These are phyloP conservation scores for Aspergillus conjunctus DNA, from an alignment of 495 filamentous ascomycete genomes.

Conservation along the genomic window DNA sequence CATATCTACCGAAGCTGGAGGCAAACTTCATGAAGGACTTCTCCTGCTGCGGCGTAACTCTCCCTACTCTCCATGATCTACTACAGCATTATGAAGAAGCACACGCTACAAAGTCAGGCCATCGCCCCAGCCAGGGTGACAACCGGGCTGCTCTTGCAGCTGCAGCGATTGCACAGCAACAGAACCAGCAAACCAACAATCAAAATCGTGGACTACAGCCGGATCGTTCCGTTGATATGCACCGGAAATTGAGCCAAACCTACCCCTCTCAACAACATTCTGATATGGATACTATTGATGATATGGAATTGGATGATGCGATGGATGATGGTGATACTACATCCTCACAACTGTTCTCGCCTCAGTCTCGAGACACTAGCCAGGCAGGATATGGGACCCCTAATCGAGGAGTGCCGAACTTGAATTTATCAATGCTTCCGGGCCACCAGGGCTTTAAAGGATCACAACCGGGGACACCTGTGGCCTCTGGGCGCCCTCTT, in stretches of 20 bases:
- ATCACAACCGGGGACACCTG: constrained; percentile 85
- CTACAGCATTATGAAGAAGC: constrained; percentile 95
- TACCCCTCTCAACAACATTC: constrained; percentile 46
- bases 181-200: constrained; percentile 53
- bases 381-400: constrained; percentile 73
- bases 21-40: constrained; percentile 97
- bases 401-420: constrained; percentile 61
- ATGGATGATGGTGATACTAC: constrained; percentile 64
- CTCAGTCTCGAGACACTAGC: constrained; percentile 54
- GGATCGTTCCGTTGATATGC: constrained; percentile 45
- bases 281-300: constrained; percentile 85
- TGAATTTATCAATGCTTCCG: constrained; percentile 73
- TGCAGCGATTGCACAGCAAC: constrained; percentile 56
- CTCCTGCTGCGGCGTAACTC: constrained; percentile 82
- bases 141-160: constrained; percentile 60
- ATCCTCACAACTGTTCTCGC: constrained; percentile 61
- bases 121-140: constrained; percentile 56
- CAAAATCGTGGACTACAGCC: constrained; percentile 44
- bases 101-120: constrained; percentile 72
- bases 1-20: constrained; percentile 95
- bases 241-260: constrained; percentile 48
- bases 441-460: constrained; percentile 77
- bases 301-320: constrained; percentile 96
- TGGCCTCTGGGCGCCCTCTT: constrained; percentile 63
- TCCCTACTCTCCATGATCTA: constrained; percentile 90